Evolutionary conservation across 2,329 filamentous ascomycete genomes (phyloP).

Genomic region (Phoma sp.): DNA sequence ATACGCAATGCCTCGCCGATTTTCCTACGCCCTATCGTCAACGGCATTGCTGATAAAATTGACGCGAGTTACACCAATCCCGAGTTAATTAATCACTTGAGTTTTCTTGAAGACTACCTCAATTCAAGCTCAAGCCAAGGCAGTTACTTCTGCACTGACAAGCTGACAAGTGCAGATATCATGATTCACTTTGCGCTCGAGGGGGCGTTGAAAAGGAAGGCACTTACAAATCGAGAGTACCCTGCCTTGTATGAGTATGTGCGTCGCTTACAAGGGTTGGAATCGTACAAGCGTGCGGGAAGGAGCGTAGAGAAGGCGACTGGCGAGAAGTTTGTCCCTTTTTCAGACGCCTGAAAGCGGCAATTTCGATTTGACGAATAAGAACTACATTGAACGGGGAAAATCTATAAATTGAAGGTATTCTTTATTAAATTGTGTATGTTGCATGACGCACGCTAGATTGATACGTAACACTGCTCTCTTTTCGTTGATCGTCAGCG

Average conservation of each 20-base stretch:
- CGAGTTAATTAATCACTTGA: conserved; percentile 56
- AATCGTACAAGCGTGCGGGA: conserved; percentile 55
- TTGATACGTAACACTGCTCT: too few relatives aligned
- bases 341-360: conserved; percentile 27
- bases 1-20: conserved; percentile 65
- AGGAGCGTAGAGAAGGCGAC: conserved; percentile 56
- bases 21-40: conserved; percentile 70
- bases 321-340: conserved; percentile 45
- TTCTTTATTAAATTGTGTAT: too few relatives aligned
- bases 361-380: too few relatives aligned
- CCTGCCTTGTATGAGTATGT: conserved; percentile 56
- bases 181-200: conserved; percentile 60
- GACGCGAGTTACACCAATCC: conserved; percentile 53
- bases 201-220: conserved; percentile 46
- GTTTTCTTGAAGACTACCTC: conserved; percentile 58
- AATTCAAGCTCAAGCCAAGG: conserved; percentile 54
- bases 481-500: too few relatives aligned
- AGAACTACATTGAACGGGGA: too few relatives aligned
- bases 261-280: conserved; percentile 51
- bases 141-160: conserved; percentile 57
- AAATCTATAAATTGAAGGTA: too few relatives aligned
- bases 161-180: conserved; percentile 60
- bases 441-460: too few relatives aligned
- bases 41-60: conserved; percentile 58
- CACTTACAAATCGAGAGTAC: conserved; percentile 51